Evolutionary conservation across 441 rosid species (phyloP).

Genomic region (Erodium moschatum): DNA sequence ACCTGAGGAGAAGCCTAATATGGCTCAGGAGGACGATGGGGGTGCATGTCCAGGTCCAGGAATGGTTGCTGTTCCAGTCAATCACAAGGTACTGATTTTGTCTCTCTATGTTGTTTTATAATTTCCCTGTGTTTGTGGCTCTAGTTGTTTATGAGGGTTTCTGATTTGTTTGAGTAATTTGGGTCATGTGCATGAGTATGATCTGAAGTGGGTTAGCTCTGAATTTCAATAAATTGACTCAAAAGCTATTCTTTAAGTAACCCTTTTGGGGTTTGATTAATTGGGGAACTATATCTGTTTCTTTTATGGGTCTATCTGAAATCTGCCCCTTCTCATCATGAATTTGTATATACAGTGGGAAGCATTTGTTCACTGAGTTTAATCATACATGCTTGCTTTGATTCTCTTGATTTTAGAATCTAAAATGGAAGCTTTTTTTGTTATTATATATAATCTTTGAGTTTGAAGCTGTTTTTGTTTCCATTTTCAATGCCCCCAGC

Average conservation of each 20-base stretch:
- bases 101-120: not conserved
- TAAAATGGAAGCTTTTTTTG: not conserved
- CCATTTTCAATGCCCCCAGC: not conserved
- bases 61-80: slow-evolving; percentile 1
- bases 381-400: not conserved
- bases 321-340: not conserved
- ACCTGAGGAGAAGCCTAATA: slow-evolving; percentile 4
- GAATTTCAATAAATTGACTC: not conserved
- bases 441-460: not conserved
- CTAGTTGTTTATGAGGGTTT: not conserved
- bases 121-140: not conserved
- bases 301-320: slow-evolving; percentile 3
- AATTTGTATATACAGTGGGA: not conserved
- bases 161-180: not conserved
- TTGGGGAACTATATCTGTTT: not conserved
- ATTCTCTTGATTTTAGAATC: not conserved
- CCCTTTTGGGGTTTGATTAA: slow-evolving; percentile 1
- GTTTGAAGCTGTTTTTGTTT: not conserved
- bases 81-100: slow-evolving; percentile 1
- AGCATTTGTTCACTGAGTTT: slow-evolving; percentile 4
- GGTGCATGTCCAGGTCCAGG: slow-evolving; percentile 1
- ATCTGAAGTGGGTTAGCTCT: slow-evolving; percentile 4
- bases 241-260: not conserved
- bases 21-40: not conserved
- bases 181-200: not conserved